A percentile compares a stretch with the other conserved stretches of the same genome.
phyloP scores from a whole-genome alignment of 2,329 filamentous ascomycete species.

The Ceratocystiopsis sp. region DNA sequence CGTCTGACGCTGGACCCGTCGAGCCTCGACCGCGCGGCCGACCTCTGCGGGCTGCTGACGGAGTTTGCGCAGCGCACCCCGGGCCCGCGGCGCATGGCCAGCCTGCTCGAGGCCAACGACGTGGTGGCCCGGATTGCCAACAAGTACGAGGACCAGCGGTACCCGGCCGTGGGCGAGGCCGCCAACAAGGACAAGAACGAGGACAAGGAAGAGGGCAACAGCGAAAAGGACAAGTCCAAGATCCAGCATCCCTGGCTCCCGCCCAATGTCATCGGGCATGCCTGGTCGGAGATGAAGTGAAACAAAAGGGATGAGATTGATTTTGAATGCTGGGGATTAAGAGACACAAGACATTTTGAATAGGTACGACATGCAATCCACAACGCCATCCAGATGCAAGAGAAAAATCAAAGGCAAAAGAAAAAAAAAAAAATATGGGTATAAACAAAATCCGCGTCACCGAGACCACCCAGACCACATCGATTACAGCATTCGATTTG shows the following conservation, averaged over 20 bases:
- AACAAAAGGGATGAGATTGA: too few species aligned
- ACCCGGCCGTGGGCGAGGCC: neutral
- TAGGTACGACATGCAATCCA: too few species aligned
- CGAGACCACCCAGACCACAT: neutral
- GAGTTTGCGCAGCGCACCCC: neutral
- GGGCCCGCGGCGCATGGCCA: conserved; percentile 30
- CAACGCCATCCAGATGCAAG: neutral
- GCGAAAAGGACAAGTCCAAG: neutral
- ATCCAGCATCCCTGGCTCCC: too few species aligned
- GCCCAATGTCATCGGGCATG: too few species aligned
- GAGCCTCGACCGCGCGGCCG: neutral
- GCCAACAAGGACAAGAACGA: neutral
- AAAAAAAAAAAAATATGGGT: neutral
- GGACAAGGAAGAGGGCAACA: neutral
- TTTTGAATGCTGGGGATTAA: neutral
- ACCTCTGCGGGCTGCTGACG: neutral
- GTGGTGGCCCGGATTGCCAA: conserved; percentile 15
- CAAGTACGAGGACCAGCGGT: conserved; percentile 1
- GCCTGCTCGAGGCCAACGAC: conserved; percentile 34
- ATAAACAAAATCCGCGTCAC: too few species aligned
- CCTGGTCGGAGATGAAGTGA: too few species aligned
- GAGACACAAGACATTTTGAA: neutral
- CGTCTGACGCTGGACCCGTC: neutral
- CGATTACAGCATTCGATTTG: too few species aligned
- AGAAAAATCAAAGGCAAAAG: neutral